Evolutionary conservation across 2,329 filamentous ascomycete genomes (phyloP).

Genomic region (Aspergillus ustus): DNA sequence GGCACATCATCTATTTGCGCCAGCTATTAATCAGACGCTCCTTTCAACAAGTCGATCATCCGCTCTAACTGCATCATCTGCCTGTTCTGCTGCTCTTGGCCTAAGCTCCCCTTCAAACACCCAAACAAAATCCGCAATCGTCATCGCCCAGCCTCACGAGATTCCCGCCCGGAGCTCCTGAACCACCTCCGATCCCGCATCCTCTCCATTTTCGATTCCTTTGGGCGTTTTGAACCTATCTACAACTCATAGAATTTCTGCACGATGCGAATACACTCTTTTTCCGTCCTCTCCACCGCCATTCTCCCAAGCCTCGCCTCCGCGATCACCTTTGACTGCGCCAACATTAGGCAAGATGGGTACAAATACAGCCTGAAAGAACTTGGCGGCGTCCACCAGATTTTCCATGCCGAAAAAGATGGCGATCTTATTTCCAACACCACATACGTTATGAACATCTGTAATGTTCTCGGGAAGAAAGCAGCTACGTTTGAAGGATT

Average conservation of each 20-base stretch:
- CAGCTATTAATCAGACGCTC: neutral
- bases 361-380: slow-evolving; percentile 46
- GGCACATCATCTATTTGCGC: slow-evolving; percentile 20
- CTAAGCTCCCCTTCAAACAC: slow-evolving; percentile 18
- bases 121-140: slow-evolving; percentile 5
- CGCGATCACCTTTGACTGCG: slow-evolving; percentile 44
- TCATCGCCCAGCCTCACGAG: slow-evolving; percentile 6
- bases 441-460: slow-evolving; percentile 44
- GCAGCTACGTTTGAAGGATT: slow-evolving; percentile 31
- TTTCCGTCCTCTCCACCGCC: slow-evolving; percentile 30
- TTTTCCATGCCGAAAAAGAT: slow-evolving; percentile 37
- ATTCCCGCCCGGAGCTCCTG: slow-evolving; percentile 1
- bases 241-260: neutral
- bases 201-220: neutral
- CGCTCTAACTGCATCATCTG: slow-evolving; percentile 8
- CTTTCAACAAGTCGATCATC: slow-evolving; percentile 5
- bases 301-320: slow-evolving; percentile 34
- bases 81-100: slow-evolving; percentile 8
- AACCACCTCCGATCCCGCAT: neutral
- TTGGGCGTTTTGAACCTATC: neutral
- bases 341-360: slow-evolving; percentile 38
- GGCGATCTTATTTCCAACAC: slow-evolving; percentile 37
- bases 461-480: slow-evolving; percentile 34
- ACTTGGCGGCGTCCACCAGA: slow-evolving; percentile 43
- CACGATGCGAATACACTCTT: slow-evolving; percentile 41